A percentile compares a stretch with the other conserved stretches of the same genome.
phyloP scores from a whole-genome alignment of 345 rosid species.

The Gossypioides kirkii region DNA sequence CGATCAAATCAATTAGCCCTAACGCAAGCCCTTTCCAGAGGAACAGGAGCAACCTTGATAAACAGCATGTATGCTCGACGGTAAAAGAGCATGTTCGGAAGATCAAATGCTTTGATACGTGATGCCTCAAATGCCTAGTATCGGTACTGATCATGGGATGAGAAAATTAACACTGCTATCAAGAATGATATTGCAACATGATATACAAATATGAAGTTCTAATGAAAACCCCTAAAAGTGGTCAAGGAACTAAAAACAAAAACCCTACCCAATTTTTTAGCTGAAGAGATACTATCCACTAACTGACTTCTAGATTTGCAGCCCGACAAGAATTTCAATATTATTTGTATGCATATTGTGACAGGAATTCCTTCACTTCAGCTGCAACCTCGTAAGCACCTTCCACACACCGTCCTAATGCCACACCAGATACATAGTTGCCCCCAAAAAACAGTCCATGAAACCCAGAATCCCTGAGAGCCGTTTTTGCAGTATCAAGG shows the following conservation, averaged over 20 bases:
- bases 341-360: conserved; percentile 50
- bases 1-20: background rate
- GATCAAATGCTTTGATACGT: background rate
- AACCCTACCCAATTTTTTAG: conserved; percentile 10
- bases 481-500: conserved; percentile 57
- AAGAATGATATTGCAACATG: background rate
- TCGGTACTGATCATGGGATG: background rate
- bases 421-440: conserved; percentile 79
- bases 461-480: conserved; percentile 45
- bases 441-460: conserved; percentile 78
- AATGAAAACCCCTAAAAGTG: background rate
- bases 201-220: background rate
- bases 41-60: background rate
- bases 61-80: background rate
- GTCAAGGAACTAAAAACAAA: conserved; percentile 3
- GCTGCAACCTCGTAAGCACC: conserved; percentile 76
- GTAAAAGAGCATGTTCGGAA: background rate
- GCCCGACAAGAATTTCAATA: background rate
- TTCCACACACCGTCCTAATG: conserved; percentile 84
- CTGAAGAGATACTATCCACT: background rate
- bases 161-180: background rate
- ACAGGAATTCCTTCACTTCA: conserved; percentile 59
- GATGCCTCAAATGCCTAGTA: background rate
- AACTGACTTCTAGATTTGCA: background rate
- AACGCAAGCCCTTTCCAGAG: background rate